Percentiles rank a stretch among this genome's conserved stretches.
These are phyloP conservation scores for Yamadazyma diddensiae DNA, from an alignment of 1,139 yeast genomes.

Conservation along the genomic window DNA sequence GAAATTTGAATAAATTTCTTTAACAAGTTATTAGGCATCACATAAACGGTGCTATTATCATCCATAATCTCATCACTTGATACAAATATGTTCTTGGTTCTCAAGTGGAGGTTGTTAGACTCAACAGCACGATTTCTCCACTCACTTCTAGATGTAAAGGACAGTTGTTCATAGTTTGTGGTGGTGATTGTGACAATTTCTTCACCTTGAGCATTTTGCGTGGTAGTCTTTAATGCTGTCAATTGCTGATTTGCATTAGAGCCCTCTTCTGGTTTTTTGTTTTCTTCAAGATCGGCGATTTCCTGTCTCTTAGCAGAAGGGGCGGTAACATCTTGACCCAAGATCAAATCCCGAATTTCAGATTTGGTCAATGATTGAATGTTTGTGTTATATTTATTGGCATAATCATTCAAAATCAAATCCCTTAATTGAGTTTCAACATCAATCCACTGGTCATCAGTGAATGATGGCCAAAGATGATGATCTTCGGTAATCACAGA, in stretches of 20 bases:
- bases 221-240: constrained; percentile 79
- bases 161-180: constrained; percentile 79
- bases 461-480: constrained; percentile 91
- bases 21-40: constrained; percentile 79
- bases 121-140: constrained; percentile 92
- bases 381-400: constrained; percentile 80
- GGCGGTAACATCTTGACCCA: constrained; percentile 91
- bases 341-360: constrained; percentile 87
- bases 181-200: constrained; percentile 94
- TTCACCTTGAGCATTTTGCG: constrained; percentile 93
- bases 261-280: constrained; percentile 21
- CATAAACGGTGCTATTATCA: constrained; percentile 53
- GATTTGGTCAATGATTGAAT: constrained; percentile 86
- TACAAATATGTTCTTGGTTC: constrained; percentile 76
- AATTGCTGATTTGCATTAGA: constrained; percentile 38
- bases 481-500: constrained; percentile 67
- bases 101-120: constrained; percentile 65
- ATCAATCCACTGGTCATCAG: constrained; percentile 87
- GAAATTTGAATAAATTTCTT: constrained; percentile 77
- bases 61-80: constrained; percentile 52
- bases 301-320: constrained; percentile 81
- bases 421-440: constrained; percentile 88
- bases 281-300: constrained; percentile 70
- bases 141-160: constrained; percentile 81
- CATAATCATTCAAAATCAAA: constrained; percentile 79